These are phyloP conservation scores for Helicostylum pulchrum DNA, from an alignment of 192 early-diverging fungal genomes.

Conservation along the genomic window DNA sequence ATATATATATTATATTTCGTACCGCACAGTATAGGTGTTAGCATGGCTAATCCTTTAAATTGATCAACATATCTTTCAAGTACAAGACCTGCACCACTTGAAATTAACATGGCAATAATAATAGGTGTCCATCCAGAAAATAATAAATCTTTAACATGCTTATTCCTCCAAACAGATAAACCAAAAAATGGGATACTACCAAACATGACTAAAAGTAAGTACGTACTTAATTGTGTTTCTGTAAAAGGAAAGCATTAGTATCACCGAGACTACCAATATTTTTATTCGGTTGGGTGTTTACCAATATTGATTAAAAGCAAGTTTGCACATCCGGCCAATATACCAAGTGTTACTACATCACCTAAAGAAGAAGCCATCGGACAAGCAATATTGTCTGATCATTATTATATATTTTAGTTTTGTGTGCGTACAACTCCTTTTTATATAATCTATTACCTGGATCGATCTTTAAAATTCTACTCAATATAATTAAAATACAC, in stretches of 20 bases:
- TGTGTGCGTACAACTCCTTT: background rate
- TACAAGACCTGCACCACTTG: slow-evolving; percentile 63
- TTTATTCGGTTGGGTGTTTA: slow-evolving; percentile 24
- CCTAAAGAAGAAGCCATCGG: slow-evolving; percentile 73
- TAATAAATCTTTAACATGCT: slow-evolving; percentile 60
- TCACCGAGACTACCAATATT: too few relatives aligned
- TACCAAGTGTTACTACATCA: slow-evolving; percentile 67
- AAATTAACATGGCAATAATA: slow-evolving; percentile 70
- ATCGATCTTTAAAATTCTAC: slow-evolving; percentile 63
- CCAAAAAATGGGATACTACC: slow-evolving; percentile 46
- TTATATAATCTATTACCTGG: slow-evolving; percentile 54
- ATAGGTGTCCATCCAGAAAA: slow-evolving; percentile 74
- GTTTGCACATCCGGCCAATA: slow-evolving; percentile 55
- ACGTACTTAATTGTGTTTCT: slow-evolving; percentile 37
- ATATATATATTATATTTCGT: slow-evolving; percentile 10
- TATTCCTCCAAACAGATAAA: slow-evolving; percentile 53
- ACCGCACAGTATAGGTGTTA: slow-evolving; percentile 68
- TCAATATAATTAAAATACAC: slow-evolving; percentile 61
- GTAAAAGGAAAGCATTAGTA: background rate
- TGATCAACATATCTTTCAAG: slow-evolving; percentile 65
- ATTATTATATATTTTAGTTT: background rate
- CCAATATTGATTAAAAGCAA: slow-evolving; percentile 46
- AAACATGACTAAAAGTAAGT: slow-evolving; percentile 43
- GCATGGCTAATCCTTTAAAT: slow-evolving; percentile 61
- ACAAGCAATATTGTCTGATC: slow-evolving; percentile 70